These are phyloP conservation scores for Geotrichum restrictum DNA, from an alignment of 1,139 yeast species.

Conservation along the genomic window DNA sequence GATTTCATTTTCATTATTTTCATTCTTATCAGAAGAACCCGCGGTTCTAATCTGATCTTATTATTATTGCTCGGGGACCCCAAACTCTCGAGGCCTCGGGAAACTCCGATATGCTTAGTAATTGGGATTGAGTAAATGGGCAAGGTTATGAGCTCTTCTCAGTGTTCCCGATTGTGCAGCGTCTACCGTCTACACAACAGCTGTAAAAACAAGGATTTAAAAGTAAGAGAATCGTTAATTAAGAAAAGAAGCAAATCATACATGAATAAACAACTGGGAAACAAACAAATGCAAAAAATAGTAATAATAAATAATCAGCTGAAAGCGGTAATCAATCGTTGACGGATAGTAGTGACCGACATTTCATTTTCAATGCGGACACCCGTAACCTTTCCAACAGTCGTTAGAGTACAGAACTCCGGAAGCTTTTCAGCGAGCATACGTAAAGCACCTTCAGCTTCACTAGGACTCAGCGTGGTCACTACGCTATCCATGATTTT, in stretches of 20 bases:
- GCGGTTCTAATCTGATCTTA: too few relatives aligned
- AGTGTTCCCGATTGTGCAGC: too few relatives aligned
- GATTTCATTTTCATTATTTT: too few relatives aligned
- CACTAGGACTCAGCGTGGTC: conserved; percentile 8
- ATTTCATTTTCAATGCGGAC: conserved; percentile 13
- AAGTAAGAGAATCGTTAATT: background rate
- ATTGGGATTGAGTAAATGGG: too few relatives aligned
- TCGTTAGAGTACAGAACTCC: conserved; percentile 13
- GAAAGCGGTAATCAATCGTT: background rate
- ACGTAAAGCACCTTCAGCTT: conserved; percentile 14
- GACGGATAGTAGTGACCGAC: background rate
- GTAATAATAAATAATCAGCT: background rate
- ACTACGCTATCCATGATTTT: conserved; percentile 16
- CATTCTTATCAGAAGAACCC: too few relatives aligned
- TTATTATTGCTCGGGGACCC: too few relatives aligned
- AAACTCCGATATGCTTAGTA: too few relatives aligned
- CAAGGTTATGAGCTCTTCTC: too few relatives aligned
- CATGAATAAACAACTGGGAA: background rate
- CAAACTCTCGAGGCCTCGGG: too few relatives aligned
- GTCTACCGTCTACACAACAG: too few relatives aligned
- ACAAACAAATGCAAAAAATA: background rate
- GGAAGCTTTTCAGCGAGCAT: conserved; percentile 18
- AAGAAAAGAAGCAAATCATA: background rate
- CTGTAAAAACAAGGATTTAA: too few relatives aligned
- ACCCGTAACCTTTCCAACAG: conserved; percentile 13